These are phyloP conservation scores for Suhomyces chickasaworum DNA, from an alignment of 1,139 yeast species.

Conservation along the genomic window DNA sequence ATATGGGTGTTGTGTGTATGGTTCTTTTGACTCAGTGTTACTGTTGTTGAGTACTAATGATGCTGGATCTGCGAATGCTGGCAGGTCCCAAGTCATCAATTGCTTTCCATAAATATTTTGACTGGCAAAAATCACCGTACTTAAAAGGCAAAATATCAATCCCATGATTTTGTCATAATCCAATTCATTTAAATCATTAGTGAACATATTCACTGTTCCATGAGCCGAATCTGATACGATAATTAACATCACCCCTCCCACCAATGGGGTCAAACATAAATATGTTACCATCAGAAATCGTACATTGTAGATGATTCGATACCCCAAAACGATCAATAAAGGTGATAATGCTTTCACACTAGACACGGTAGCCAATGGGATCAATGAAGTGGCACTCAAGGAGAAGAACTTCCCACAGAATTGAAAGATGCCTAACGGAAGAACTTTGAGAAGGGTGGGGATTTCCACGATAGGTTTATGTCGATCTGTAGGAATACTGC, in stretches of 20 bases:
- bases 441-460: conserved; percentile 28
- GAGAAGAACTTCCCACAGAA: conserved; percentile 42
- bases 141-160: conserved; percentile 30
- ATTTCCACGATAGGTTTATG: conserved; percentile 25
- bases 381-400: conserved; percentile 40
- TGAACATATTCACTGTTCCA: conserved; percentile 15
- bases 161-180: conserved; percentile 33
- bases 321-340: conserved; percentile 38
- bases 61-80: conserved; percentile 24
- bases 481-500: conserved; percentile 32
- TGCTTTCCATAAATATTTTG: conserved; percentile 48
- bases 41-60: conserved; percentile 29
- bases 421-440: conserved; percentile 45
- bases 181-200: conserved; percentile 17
- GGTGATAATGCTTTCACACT: conserved; percentile 46
- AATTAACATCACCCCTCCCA: conserved; percentile 41
- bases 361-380: conserved; percentile 43
- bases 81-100: conserved; percentile 38
- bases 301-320: conserved; percentile 35
- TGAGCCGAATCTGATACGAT: conserved; percentile 32
- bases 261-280: conserved; percentile 38
- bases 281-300: conserved; percentile 38
- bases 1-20: not conserved
- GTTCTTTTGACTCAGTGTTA: not conserved
- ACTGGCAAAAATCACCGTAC: conserved; percentile 41